Evolutionary conservation across 768 basidiomycete genomes (phyloP).

Genomic region (Russula emetica): DNA sequence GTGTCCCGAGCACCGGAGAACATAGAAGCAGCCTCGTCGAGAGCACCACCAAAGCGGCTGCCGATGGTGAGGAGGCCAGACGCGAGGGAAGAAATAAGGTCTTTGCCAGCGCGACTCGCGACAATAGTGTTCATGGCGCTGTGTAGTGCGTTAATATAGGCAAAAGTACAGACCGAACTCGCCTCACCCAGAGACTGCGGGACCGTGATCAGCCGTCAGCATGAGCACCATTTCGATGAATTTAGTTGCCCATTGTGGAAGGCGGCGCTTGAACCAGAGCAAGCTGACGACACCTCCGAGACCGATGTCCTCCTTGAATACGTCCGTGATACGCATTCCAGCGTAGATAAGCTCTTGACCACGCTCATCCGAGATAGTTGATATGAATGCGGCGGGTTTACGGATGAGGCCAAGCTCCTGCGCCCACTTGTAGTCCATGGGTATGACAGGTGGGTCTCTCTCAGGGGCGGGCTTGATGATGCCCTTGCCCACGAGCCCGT

Average conservation of each 20-base stretch:
- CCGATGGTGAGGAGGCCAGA: slow-evolving; percentile 98
- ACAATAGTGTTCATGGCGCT: slow-evolving; percentile 99
- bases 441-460: slow-evolving; percentile 89
- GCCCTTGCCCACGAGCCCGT: slow-evolving; percentile 68
- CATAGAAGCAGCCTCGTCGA: slow-evolving; percentile 96
- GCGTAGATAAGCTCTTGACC: slow-evolving; percentile 98
- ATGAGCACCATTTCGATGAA: slow-evolving; percentile 99
- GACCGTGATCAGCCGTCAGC: slow-evolving; percentile 98
- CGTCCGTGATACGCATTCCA: slow-evolving; percentile 98
- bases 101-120: slow-evolving; percentile 98
- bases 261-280: slow-evolving; percentile 95
- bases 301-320: slow-evolving; percentile 96
- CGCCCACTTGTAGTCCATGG: slow-evolving; percentile 99
- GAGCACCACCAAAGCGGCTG: slow-evolving; percentile 95
- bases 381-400: slow-evolving; percentile 98
- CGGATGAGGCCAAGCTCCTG: slow-evolving; percentile 97
- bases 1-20: slow-evolving; percentile 89
- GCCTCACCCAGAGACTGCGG: slow-evolving; percentile 77
- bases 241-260: slow-evolving; percentile 92
- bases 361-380: slow-evolving; percentile 98
- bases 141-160: slow-evolving; percentile 9
- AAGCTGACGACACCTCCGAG: slow-evolving; percentile 94
- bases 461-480: slow-evolving; percentile 67
- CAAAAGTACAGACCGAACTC: background rate
- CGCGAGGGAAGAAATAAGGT: slow-evolving; percentile 92